Base-by-base conservation (phyloP, 2,329 filamentous ascomycete genomes). In the Allantophomopsis lycopodina region DNA sequence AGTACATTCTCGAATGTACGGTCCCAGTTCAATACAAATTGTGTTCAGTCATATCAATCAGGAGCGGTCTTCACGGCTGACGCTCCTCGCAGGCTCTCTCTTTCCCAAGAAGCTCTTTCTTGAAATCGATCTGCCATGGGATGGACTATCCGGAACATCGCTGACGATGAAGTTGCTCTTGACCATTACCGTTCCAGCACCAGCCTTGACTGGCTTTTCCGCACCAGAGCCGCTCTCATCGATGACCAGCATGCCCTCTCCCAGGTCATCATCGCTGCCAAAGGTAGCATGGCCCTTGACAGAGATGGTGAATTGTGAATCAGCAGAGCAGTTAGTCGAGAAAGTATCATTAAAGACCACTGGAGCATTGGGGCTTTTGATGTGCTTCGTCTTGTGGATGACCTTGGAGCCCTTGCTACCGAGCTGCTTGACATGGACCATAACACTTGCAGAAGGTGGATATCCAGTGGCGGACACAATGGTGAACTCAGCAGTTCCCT, bases 361-460 rank as follows among this genome's bases (percentile, higher is more conserved):
- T 3, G 69, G 62, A 2, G 82, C 84, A 1, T 64, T 65, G 3
- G 73, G 63, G 1, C 79, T 71, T 59, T 94, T 94, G 63, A 83
- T 74, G 47, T 91, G 82, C 58, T 94, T 94, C 16, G 88, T 95
- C 67, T 96, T 95, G 63, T 88, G 79, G 35, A 98, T 66, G 35
- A 82, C 74, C 63, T 91, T 95, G 37, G 60, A 66, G 7, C 32
- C 72, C 60, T 82, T 88, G 36, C 76, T 62, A 3, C 68, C 65
- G 28, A 83, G 55, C 48, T 83, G 76, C 41, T 76, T 78, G 48
- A 94, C 64, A 42, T 73, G 62, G 36, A 94, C 74, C 52, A 85
- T 87, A n/a, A 94, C 63, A 54, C 93, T 85, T 5, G 84, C 71
- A 5, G 75, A 75, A 2, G 79, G 63, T 13, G 86, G 82, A 60